Evolutionary conservation across 805 yeast species (phyloP).

Genomic region (Limtongia smithiae): DNA sequence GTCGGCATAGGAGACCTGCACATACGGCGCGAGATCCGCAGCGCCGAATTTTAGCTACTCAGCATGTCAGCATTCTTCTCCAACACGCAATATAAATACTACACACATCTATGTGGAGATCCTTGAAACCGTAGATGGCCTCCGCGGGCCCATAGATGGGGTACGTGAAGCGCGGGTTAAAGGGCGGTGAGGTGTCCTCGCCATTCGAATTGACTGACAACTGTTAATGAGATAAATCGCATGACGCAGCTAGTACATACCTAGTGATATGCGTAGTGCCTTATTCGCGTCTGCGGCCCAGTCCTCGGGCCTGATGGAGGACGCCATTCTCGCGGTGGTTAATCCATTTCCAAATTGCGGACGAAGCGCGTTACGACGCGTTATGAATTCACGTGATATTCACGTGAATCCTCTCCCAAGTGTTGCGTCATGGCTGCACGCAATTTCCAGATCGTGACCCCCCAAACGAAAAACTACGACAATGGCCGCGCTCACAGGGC

Average conservation of each 20-base stretch:
- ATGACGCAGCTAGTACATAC: background rate
- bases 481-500: background rate
- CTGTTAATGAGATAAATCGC: background rate
- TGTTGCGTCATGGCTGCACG: too few relatives aligned
- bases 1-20: slow-evolving; percentile 54
- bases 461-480: background rate
- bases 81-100: background rate
- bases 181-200: slow-evolving; percentile 36
- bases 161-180: slow-evolving; percentile 80
- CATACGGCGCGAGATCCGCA: slow-evolving; percentile 66
- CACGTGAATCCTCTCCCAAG: too few relatives aligned
- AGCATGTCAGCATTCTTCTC: background rate
- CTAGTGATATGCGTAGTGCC: slow-evolving; percentile 53
- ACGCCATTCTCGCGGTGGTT: slow-evolving; percentile 2
- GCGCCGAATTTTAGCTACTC: slow-evolving; percentile 61
- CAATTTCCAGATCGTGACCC: too few relatives aligned
- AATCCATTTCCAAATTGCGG: too few relatives aligned
- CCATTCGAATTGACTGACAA: slow-evolving; percentile 11
- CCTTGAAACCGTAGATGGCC: slow-evolving; percentile 78
- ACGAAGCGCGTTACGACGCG: too few relatives aligned
- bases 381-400: too few relatives aligned
- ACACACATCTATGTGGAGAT: slow-evolving; percentile 54
- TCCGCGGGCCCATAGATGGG: slow-evolving; percentile 93
- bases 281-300: slow-evolving; percentile 79
- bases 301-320: slow-evolving; percentile 43